These are phyloP conservation scores for Hirschioporus abietinus DNA, from an alignment of 768 basidiomycete genomes.

Conservation along the genomic window DNA sequence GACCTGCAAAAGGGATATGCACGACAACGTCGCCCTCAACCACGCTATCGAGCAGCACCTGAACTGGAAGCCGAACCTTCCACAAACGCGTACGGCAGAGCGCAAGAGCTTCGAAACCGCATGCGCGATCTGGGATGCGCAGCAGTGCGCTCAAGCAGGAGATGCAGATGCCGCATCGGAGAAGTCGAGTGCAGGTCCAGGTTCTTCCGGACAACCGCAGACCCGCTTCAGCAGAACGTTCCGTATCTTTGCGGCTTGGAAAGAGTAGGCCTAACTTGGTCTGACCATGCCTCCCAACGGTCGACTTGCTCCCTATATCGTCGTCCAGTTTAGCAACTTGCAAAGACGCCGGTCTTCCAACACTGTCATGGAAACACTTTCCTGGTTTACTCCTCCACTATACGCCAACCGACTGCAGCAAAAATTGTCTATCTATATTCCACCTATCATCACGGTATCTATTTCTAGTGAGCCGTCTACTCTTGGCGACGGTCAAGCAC, in stretches of 20 bases:
- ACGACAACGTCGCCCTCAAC: slow-evolving; percentile 47
- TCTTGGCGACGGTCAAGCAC: no score
- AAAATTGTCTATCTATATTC: neutral
- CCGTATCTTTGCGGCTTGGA: slow-evolving; percentile 56
- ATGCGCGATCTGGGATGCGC: slow-evolving; percentile 50
- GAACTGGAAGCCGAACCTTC: slow-evolving; percentile 38
- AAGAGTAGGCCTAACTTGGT: slow-evolving; percentile 20
- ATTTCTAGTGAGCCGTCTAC: no score
- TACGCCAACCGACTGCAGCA: no score
- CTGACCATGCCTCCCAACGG: no score
- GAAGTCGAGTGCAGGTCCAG: neutral
- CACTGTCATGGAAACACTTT: neutral
- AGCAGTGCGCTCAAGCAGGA: slow-evolving; percentile 19
- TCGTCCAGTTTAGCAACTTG: neutral
- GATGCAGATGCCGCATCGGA: neutral
- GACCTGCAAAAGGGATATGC: slow-evolving; percentile 51
- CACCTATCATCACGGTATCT: neutral
- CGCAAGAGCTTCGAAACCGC: slow-evolving; percentile 53
- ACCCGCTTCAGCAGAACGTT: slow-evolving; percentile 46
- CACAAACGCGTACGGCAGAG: slow-evolving; percentile 35
- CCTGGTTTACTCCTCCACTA: neutral
- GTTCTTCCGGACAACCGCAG: slow-evolving; percentile 9
- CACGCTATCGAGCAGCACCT: slow-evolving; percentile 43
- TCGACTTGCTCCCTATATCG: no score
- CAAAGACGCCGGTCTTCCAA: neutral